These are phyloP conservation scores for Capsicum chinense DNA, from an alignment of 257 asterid genomes.

Conservation along the genomic window DNA sequence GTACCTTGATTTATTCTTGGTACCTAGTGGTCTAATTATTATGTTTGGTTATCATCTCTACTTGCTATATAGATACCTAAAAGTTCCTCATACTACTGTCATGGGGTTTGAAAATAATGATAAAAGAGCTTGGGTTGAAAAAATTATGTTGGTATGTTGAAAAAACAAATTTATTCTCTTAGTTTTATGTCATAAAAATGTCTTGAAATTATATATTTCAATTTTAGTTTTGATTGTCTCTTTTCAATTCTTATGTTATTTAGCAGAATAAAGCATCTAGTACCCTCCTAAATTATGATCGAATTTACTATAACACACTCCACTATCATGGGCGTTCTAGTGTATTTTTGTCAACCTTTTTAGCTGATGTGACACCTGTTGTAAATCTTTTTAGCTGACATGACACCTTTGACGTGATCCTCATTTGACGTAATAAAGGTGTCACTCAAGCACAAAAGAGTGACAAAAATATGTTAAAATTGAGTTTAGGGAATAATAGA, in stretches of 20 bases:
- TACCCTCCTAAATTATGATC: too few relatives aligned
- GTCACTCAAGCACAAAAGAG: too few relatives aligned
- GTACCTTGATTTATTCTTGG: constrained; percentile 28
- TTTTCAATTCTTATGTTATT: background rate
- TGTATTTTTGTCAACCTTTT: too few relatives aligned
- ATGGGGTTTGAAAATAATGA: constrained; percentile 27
- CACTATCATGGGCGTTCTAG: too few relatives aligned
- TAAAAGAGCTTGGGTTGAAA: constrained; percentile 35
- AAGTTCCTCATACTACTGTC: constrained; percentile 23
- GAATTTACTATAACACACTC: too few relatives aligned
- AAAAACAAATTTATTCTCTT: background rate
- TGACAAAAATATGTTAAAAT: too few relatives aligned
- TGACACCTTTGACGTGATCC: too few relatives aligned
- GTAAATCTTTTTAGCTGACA: too few relatives aligned
- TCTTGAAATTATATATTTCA: background rate
- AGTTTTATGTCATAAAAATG: background rate
- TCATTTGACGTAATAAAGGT: too few relatives aligned
- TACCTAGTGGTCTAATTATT: constrained; percentile 24
- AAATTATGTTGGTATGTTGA: background rate
- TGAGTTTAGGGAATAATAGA: too few relatives aligned
- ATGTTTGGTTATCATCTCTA: constrained; percentile 30
- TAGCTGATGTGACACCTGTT: too few relatives aligned
- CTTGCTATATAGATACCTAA: constrained; percentile 28
- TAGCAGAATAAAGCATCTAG: too few relatives aligned
- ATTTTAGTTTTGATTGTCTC: background rate